These are phyloP conservation scores for Pseudogymnoascus sp. DNA, from an alignment of 2,329 filamentous ascomycete species.

Conservation along the genomic window DNA sequence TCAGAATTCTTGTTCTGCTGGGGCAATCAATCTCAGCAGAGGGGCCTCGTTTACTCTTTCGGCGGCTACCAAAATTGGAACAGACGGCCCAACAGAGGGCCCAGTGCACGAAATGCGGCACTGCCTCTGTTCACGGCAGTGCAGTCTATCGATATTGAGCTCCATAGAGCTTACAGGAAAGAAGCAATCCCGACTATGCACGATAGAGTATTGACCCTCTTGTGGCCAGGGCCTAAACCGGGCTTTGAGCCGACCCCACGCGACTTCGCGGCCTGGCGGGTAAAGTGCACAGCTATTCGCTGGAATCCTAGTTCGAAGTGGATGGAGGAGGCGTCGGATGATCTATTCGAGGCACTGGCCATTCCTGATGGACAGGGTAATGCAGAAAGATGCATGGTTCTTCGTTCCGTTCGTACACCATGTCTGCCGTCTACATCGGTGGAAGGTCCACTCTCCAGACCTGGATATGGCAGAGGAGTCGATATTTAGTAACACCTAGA, in stretches of 20 bases:
- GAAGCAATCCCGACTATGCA: neutral
- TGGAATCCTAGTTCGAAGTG: neutral
- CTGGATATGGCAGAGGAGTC: neutral
- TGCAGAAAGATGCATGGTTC: neutral
- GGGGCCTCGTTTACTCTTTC: neutral
- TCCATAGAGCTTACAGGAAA: neutral
- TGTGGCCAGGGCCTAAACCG: neutral
- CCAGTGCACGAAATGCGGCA: neutral
- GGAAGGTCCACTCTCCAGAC: neutral
- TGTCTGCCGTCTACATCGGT: neutral
- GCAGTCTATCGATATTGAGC: neutral
- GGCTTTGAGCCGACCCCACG: neutral
- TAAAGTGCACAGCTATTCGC: conserved; percentile 6
- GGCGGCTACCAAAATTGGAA: conserved; percentile 4
- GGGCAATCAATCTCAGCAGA: neutral
- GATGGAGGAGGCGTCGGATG: neutral
- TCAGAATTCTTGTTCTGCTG: neutral
- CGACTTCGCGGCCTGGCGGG: conserved; percentile 1
- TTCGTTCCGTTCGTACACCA: neutral
- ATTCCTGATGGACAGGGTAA: neutral
- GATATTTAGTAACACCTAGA: neutral
- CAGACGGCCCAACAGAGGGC: neutral
- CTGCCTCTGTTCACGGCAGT: neutral
- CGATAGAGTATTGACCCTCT: conserved; percentile 7
- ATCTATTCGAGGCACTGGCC: conserved; percentile 2